Percentiles rank a stretch among this genome's conserved stretches.
phyloP scores from a whole-genome alignment of 208 protist species.

The Acanthamoeba royreba region DNA sequence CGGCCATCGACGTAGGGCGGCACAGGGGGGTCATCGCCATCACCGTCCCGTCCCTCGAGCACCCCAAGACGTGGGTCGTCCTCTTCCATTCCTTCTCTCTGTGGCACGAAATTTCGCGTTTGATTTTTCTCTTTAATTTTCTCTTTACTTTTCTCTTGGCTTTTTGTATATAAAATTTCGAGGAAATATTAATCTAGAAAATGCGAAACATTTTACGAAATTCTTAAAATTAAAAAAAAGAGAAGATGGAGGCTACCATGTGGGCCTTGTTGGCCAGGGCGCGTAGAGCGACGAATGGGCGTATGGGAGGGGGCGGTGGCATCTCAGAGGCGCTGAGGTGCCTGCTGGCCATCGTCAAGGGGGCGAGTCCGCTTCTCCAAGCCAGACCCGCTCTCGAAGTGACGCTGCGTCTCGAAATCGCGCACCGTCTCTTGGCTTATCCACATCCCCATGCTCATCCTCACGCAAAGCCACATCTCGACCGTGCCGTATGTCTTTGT shows the following conservation, averaged over 20 bases:
- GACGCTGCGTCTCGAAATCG: not conserved
- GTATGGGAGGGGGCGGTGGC: not conserved
- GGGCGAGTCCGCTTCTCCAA: not conserved
- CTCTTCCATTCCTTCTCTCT: too few relatives aligned
- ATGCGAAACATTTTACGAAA: too few relatives aligned
- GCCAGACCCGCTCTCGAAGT: not conserved
- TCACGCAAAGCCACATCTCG: not conserved
- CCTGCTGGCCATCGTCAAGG: not conserved
- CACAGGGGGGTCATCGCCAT: too few relatives aligned
- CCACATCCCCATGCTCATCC: not conserved
- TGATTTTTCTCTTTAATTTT: too few relatives aligned
- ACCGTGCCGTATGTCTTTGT: not conserved
- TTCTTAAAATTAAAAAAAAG: too few relatives aligned
- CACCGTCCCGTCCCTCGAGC: too few relatives aligned
- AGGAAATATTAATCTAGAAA: too few relatives aligned
- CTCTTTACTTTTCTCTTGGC: too few relatives aligned
- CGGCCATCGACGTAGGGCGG: too few relatives aligned
- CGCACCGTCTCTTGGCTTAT: not conserved
- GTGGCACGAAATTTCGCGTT: too few relatives aligned
- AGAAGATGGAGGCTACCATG: not conserved
- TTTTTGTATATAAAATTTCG: too few relatives aligned
- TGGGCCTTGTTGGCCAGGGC: not conserved
- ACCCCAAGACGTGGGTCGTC: too few relatives aligned
- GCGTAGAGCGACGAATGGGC: not conserved
- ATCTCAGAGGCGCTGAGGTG: not conserved